A percentile compares a stretch with the other conserved stretches of the same genome.
These are phyloP conservation scores for Arthrinium puccinioides DNA, from an alignment of 2,329 filamentous ascomycete species.

Conservation along the genomic window DNA sequence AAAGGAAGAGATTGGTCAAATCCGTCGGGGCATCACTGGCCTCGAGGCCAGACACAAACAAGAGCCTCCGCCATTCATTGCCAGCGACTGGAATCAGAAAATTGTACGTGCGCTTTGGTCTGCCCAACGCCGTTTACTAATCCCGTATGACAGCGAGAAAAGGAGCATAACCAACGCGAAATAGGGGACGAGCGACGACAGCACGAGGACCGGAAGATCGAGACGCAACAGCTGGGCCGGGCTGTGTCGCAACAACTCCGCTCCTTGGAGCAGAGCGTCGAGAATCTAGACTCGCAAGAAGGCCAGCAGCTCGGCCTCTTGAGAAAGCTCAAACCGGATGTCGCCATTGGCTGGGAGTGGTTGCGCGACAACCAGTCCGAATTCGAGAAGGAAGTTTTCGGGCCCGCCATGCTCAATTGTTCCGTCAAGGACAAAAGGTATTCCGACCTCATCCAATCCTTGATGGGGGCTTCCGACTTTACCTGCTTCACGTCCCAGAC, in stretches of 20 bases:
- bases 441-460: slow-evolving; percentile 45
- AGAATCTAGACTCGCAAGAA: slow-evolving; percentile 61
- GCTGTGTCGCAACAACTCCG: slow-evolving; percentile 30
- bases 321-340: slow-evolving; percentile 51
- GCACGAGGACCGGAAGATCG: slow-evolving; percentile 22
- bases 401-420: slow-evolving; percentile 74
- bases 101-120: slow-evolving; percentile 46
- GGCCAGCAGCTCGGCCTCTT: slow-evolving; percentile 69
- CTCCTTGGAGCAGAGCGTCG: slow-evolving; percentile 40
- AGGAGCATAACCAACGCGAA: slow-evolving; percentile 51
- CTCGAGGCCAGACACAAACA: slow-evolving; percentile 58
- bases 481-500: slow-evolving; percentile 72
- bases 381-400: slow-evolving; percentile 73
- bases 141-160: slow-evolving; percentile 41
- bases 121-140: slow-evolving; percentile 10
- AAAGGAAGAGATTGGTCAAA: slow-evolving; percentile 26
- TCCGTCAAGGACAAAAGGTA: slow-evolving; percentile 68
- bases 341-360: slow-evolving; percentile 72
- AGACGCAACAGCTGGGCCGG: slow-evolving; percentile 33
- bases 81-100: slow-evolving; percentile 61
- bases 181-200: slow-evolving; percentile 34
- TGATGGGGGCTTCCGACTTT: slow-evolving; percentile 45
- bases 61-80: slow-evolving; percentile 60
- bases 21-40: slow-evolving; percentile 51
- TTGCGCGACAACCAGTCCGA: slow-evolving; percentile 60